A percentile compares a stretch with the other conserved stretches of the same genome.
Evolutionary conservation across 1,139 yeast species (phyloP).

Genomic region (Ogataea hybrid): DNA sequence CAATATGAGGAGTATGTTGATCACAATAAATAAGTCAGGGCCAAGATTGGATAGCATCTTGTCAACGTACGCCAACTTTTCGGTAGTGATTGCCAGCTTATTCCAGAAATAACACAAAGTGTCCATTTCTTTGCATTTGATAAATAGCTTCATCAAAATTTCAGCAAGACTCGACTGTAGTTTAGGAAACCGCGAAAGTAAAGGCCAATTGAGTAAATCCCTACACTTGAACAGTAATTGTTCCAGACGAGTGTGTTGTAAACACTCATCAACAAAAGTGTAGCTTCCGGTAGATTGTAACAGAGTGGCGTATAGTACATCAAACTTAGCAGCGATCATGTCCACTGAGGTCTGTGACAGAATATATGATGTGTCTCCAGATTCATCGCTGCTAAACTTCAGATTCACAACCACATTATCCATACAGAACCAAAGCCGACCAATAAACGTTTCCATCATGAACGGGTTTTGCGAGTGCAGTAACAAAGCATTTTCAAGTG

Average conservation of each 20-base stretch:
- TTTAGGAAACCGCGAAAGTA: slow-evolving; percentile 23
- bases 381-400: slow-evolving; percentile 18
- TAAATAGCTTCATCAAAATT: slow-evolving; percentile 23
- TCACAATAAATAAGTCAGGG: slow-evolving; percentile 21
- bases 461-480: slow-evolving; percentile 21
- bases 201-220: slow-evolving; percentile 29
- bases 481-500: slow-evolving; percentile 18
- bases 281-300: slow-evolving; percentile 21
- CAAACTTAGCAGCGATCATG: slow-evolving; percentile 20
- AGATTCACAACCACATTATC: slow-evolving; percentile 29
- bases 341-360: slow-evolving; percentile 18
- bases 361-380: slow-evolving; percentile 6
- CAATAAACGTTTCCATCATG: slow-evolving; percentile 25
- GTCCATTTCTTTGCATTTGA: slow-evolving; percentile 15
- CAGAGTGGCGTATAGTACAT: slow-evolving; percentile 28
- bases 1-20: slow-evolving; percentile 18
- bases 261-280: slow-evolving; percentile 18
- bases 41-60: slow-evolving; percentile 12
- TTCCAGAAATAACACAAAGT: slow-evolving; percentile 21
- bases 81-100: slow-evolving; percentile 21
- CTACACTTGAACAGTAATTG: slow-evolving; percentile 21
- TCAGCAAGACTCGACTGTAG: slow-evolving; percentile 28
- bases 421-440: slow-evolving; percentile 32
- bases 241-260: slow-evolving; percentile 19
- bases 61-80: slow-evolving; percentile 9